Conservation (phyloP, 257 asterid genomes). For the Galeopsis tetrahit region DNA sequence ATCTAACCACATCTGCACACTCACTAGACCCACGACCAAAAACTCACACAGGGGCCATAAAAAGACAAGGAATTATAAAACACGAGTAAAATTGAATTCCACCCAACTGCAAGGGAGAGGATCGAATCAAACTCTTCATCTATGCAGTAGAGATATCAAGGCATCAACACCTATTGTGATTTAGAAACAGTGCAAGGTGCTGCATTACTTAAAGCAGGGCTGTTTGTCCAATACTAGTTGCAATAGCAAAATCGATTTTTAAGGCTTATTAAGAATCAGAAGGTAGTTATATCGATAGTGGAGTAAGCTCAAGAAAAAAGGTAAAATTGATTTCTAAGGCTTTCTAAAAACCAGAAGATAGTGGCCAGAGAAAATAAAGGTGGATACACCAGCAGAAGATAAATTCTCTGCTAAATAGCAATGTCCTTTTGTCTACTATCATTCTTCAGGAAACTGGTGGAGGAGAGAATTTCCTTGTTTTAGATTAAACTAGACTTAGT, state of each 20-base stretch:
- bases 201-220: constrained; percentile 21
- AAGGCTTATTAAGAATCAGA: constrained; percentile 18
- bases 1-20: too few relatives aligned
- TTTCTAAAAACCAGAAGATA: not conserved
- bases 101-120: not conserved
- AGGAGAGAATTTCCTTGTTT: not conserved
- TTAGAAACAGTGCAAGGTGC: constrained; percentile 19
- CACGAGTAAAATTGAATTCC: not conserved
- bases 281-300: not conserved
- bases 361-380: not conserved
- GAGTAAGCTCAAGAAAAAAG: not conserved
- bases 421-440: not conserved
- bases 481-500: not conserved
- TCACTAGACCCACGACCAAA: too few relatives aligned
- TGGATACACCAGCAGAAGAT: constrained; percentile 1
- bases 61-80: not conserved
- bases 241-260: not conserved
- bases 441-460: not conserved
- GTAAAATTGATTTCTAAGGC: not conserved
- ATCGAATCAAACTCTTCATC: not conserved
- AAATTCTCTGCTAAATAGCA: not conserved
- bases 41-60: not conserved
- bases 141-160: not conserved
- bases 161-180: constrained; percentile 20
- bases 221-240: not conserved